phyloP scores from a whole-genome alignment of 345 rosid species.

The Rhodamnia rubescens region DNA sequence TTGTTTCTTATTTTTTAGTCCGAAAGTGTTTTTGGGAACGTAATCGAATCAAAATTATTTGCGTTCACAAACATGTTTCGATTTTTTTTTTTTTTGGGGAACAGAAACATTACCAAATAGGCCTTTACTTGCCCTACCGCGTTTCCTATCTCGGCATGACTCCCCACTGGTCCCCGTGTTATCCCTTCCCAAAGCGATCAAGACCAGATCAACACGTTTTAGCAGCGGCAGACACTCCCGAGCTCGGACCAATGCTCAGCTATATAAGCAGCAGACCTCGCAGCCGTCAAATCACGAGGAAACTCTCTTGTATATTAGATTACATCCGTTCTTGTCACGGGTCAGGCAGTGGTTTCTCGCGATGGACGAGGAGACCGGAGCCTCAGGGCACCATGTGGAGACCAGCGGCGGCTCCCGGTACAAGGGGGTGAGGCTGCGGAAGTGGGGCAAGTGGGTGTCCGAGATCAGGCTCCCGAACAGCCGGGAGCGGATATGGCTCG shows the following conservation, averaged over 20 bases:
- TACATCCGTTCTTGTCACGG: too few relatives aligned
- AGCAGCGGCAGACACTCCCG: background rate
- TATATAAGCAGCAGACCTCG: background rate
- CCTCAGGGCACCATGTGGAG: background rate
- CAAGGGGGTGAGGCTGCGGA: slow-evolving; percentile 80
- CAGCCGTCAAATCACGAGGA: background rate
- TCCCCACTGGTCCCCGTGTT: background rate
- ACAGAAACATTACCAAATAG: too few relatives aligned
- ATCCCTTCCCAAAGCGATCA: background rate
- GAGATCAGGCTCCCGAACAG: slow-evolving; percentile 89
- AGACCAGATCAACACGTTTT: background rate
- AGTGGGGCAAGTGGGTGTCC: slow-evolving; percentile 96
- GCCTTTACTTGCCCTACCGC: background rate
- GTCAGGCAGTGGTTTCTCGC: too few relatives aligned
- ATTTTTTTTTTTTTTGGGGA: too few relatives aligned
- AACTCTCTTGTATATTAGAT: too few relatives aligned
- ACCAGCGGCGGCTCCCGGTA: slow-evolving; percentile 17
- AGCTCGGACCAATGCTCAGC: background rate
- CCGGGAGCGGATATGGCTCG: slow-evolving; percentile 86
- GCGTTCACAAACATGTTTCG: too few relatives aligned
- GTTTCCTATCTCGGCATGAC: background rate
- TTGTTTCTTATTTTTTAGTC: too few relatives aligned
- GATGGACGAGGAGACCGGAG: background rate
- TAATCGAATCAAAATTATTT: too few relatives aligned
- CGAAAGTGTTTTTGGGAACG: too few relatives aligned